phyloP scores from a whole-genome alignment of 108 stramenopile species.

The Nannochloropsis oceanica region DNA sequence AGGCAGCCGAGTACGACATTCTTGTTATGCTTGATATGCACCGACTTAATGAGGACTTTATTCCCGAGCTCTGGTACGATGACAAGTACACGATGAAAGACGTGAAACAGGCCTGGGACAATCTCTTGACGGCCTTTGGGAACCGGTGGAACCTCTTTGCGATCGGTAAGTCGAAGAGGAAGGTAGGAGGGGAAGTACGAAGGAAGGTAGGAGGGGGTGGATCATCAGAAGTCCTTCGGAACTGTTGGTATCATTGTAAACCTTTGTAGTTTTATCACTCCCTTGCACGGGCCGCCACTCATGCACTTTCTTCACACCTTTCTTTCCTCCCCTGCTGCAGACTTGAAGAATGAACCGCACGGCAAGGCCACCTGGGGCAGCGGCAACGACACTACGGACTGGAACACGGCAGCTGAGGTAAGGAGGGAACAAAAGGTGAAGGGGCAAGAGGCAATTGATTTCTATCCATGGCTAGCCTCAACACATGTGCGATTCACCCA shows the following conservation, averaged over 20 bases:
- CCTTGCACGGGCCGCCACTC: too few relatives aligned
- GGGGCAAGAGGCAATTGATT: too few relatives aligned
- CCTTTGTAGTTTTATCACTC: too few relatives aligned
- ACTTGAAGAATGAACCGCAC: conserved; percentile 3
- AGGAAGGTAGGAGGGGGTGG: too few relatives aligned
- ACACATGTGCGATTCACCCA: too few relatives aligned
- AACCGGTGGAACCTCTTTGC: not conserved
- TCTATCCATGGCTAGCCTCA: too few relatives aligned
- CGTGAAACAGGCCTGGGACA: not conserved
- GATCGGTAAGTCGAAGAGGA: not conserved
- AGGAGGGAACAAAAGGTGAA: too few relatives aligned
- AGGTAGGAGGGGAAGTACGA: too few relatives aligned
- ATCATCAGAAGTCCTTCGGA: too few relatives aligned
- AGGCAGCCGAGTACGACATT: not conserved
- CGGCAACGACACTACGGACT: not conserved
- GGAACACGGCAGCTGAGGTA: not conserved
- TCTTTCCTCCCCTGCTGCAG: too few relatives aligned
- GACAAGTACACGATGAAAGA: not conserved
- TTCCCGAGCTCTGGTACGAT: not conserved
- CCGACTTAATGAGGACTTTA: not conserved
- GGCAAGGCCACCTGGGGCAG: conserved; percentile 1
- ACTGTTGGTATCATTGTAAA: too few relatives aligned
- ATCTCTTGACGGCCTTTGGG: not conserved
- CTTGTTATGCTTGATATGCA: conserved; percentile 6
- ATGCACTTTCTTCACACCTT: too few relatives aligned